Evolutionary conservation across 176 grass and related monocot species (phyloP).

Genomic region (Zea luxurians): DNA sequence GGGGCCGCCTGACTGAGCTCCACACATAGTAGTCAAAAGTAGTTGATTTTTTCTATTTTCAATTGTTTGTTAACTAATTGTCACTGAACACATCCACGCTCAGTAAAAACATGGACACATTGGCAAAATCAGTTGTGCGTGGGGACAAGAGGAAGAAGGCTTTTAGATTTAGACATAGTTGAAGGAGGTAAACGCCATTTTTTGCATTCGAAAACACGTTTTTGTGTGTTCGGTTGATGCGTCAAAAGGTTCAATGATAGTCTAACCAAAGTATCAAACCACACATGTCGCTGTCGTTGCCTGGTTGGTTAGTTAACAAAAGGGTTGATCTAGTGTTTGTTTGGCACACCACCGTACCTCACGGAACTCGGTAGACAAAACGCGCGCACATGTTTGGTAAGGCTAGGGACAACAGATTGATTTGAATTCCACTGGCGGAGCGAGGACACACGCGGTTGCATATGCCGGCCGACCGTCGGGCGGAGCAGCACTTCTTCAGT

Average conservation of each 20-base stretch:
- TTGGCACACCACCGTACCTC: slow-evolving; percentile 8
- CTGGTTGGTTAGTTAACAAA: background rate
- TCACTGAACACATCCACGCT: too few species aligned
- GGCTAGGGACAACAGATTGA: too few species aligned
- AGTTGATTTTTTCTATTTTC: too few species aligned
- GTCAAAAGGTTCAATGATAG: background rate
- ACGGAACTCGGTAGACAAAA: background rate
- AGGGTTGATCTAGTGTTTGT: background rate
- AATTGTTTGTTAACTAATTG: too few species aligned
- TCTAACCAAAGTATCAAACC: background rate
- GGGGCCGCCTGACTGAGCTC: too few species aligned
- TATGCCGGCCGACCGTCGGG: background rate
- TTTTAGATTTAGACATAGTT: too few species aligned
- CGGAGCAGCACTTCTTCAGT: background rate
- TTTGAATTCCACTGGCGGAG: background rate
- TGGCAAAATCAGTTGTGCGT: too few species aligned
- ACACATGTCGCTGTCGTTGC: background rate
- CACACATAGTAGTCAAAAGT: too few species aligned
- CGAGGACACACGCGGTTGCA: background rate
- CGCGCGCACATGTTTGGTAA: slow-evolving; percentile 10
- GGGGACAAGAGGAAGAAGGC: too few species aligned
- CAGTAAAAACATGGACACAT: too few species aligned
- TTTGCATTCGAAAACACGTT: too few species aligned
- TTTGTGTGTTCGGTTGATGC: background rate
- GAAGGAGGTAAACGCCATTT: too few species aligned